These are phyloP conservation scores for Xerocomellus amylosporus DNA, from an alignment of 768 basidiomycete genomes.

Conservation along the genomic window DNA sequence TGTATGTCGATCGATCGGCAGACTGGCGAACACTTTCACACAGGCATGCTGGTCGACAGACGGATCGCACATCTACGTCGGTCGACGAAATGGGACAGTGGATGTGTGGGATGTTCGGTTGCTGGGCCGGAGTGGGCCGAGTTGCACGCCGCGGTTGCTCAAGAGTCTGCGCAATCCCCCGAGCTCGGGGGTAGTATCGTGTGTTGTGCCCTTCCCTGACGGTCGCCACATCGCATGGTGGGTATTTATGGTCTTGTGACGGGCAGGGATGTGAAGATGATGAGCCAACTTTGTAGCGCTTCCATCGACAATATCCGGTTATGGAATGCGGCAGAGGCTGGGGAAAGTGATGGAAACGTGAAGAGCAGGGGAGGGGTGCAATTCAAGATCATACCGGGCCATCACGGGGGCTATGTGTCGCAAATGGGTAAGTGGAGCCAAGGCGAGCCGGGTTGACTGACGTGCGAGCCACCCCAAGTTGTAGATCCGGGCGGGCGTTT, in stretches of 20 bases:
- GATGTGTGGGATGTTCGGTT: conserved; percentile 95
- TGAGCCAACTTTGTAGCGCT: conserved; percentile 50
- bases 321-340: conserved; percentile 86
- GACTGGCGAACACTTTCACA: conserved; percentile 4
- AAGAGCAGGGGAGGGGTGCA: conserved; percentile 68
- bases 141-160: conserved; percentile 68
- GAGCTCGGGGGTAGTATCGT: conserved; percentile 89
- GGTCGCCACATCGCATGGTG: conserved; percentile 89
- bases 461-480: conserved; percentile 46
- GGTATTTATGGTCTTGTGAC: conserved; percentile 28
- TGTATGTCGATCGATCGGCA: conserved; percentile 1
- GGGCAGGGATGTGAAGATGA: conserved; percentile 19
- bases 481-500: conserved; percentile 83
- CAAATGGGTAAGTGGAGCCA: conserved; percentile 72
- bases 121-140: conserved; percentile 59
- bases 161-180: conserved; percentile 83
- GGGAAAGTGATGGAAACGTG: conserved; percentile 60
- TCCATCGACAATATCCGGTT: conserved; percentile 90
- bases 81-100: conserved; percentile 84
- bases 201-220: conserved; percentile 89
- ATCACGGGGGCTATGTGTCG: conserved; percentile 92
- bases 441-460: conserved; percentile 20
- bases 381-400: conserved; percentile 94
- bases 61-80: conserved; percentile 86
- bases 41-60: conserved; percentile 95